A percentile compares a stretch with the other conserved stretches of the same genome.
Evolutionary conservation across 805 yeast genomes (phyloP).

Genomic region (Cyberlindnera americana): DNA sequence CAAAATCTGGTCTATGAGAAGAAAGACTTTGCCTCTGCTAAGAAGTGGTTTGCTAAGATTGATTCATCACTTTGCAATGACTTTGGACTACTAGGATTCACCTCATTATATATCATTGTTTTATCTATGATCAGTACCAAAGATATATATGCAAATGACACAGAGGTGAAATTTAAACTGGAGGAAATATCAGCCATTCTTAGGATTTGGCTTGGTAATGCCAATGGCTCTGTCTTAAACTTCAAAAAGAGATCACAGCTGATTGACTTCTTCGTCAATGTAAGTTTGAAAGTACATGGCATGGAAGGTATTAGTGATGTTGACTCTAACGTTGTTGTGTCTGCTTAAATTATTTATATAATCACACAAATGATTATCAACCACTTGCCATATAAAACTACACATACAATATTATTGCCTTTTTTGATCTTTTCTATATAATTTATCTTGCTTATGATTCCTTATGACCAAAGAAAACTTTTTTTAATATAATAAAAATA

Average conservation of each 20-base stretch:
- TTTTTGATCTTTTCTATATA: background rate
- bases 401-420: too few relatives aligned
- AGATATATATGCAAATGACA: slow-evolving; percentile 15
- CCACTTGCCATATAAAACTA: too few relatives aligned
- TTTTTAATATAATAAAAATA: too few relatives aligned
- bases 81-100: slow-evolving; percentile 29
- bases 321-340: slow-evolving; percentile 3
- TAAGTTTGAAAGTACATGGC: slow-evolving; percentile 26
- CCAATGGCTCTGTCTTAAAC: slow-evolving; percentile 26
- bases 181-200: slow-evolving; percentile 31
- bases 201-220: slow-evolving; percentile 35
- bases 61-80: slow-evolving; percentile 8
- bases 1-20: slow-evolving; percentile 26
- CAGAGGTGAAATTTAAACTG: slow-evolving; percentile 22
- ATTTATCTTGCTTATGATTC: slow-evolving; percentile 5
- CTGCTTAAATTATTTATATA: background rate
- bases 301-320: slow-evolving; percentile 14
- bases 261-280: slow-evolving; percentile 31
- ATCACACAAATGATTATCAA: too few relatives aligned
- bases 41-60: slow-evolving; percentile 25
- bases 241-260: slow-evolving; percentile 30
- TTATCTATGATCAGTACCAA: slow-evolving; percentile 21
- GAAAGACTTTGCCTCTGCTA: slow-evolving; percentile 23
- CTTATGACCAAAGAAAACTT: slow-evolving; percentile 1
- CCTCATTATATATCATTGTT: slow-evolving; percentile 28